Base-by-base conservation (phyloP, 192 early-diverging fungal species). In the Podochytrium sp. region DNA sequence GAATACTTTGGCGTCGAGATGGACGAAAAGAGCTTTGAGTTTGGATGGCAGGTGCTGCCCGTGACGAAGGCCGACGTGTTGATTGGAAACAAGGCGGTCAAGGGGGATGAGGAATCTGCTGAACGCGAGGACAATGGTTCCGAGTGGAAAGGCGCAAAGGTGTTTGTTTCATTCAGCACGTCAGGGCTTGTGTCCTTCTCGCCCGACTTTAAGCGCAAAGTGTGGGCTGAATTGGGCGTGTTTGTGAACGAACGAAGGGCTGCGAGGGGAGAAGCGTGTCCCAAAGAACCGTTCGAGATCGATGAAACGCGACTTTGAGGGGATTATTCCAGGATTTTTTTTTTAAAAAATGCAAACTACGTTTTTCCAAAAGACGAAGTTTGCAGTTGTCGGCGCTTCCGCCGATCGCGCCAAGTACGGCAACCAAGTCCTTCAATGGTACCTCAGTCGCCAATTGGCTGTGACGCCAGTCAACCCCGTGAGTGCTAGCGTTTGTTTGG, bases 351-450 rank as follows among this genome's bases (percentile, higher is more conserved):
- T 18, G 42, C 52, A 23, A 37, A 27, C 38, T 73, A n/a, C n/a
- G n/a, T 73, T 71, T 55, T 77, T 72, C 62, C 18, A 43, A 16
- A 16, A 29, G 4, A 41, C 52, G 25, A 37, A 27, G 27, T 73
- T 57, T 49, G 91, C 90, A 12, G 90, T 92, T 55, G 93, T 94
- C 3, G 95, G 95, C 16, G 95, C 95, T 2, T 89, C 86, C 32
- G 74, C 76, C 35, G 88, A 92, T 70, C 81, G 77, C 14, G 47
- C 85, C 39, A 96, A 96, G 82, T 94, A 89, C 79, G 95, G 95
- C 50, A 92, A 94, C 85, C 90, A 87, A 66, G 91, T 96, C 10
- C 85, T 96, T 33, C 76, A 82, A 38, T 96, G 92, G 91, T 82
- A 81, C 65, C 49, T 79, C 16, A 50, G 73, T 35, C 74, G 74